Conservation (phyloP, 306 rosid species). For the Pachyrhizus erosus region DNA sequence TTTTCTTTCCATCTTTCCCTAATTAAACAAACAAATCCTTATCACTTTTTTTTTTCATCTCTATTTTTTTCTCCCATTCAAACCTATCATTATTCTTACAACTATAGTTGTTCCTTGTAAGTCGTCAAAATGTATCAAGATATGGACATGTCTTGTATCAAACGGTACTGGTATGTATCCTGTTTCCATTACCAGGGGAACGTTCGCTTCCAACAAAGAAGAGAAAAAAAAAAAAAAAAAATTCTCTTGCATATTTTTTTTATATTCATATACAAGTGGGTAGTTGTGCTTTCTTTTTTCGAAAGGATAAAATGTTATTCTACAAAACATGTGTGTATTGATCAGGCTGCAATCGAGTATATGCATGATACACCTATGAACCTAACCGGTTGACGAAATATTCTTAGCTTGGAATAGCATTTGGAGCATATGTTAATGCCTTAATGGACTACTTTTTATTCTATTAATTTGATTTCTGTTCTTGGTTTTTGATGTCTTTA, state of each 20-base stretch:
- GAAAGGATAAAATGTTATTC: conserved; percentile 29
- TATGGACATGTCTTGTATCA: not conserved
- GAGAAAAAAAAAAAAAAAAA: not conserved
- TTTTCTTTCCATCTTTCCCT: not conserved
- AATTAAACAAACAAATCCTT: not conserved
- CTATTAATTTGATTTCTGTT: not conserved
- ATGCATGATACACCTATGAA: conserved; percentile 56
- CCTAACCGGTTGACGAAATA: conserved; percentile 16
- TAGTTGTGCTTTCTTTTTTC: conserved; percentile 20
- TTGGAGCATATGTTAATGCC: not conserved
- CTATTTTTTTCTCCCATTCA: not conserved
- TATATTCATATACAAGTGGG: not conserved
- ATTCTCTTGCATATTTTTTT: not conserved
- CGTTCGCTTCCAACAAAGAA: not conserved
- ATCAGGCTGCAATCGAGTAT: conserved; percentile 49
- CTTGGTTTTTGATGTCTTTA: conserved; percentile 49
- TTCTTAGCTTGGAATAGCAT: conserved; percentile 18
- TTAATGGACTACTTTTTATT: not conserved
- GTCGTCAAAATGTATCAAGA: conserved; percentile 2
- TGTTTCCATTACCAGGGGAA: not conserved
- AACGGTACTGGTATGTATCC: not conserved
- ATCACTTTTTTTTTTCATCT: not conserved
- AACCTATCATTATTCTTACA: not conserved
- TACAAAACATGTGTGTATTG: conserved; percentile 32
- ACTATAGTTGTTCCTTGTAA: not conserved